Conservation (phyloP, 305 asterid species). For the Fraxinus latifolia region DNA sequence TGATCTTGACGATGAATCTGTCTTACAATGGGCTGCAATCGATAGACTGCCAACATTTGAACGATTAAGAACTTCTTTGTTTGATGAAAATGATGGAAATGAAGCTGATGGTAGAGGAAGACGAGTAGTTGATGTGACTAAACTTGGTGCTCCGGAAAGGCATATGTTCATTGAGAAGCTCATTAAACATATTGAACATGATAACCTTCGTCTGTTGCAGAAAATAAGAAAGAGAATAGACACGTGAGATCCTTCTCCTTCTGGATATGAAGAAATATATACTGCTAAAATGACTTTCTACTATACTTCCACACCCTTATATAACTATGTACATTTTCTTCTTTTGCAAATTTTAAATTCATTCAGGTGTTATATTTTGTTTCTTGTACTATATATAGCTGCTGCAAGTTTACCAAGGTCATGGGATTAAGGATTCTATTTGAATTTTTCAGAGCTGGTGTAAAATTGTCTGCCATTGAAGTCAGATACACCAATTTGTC, state of each 20-base stretch:
- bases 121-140: slow-evolving; percentile 65
- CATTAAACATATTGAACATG: slow-evolving; percentile 69
- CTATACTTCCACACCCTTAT: background rate
- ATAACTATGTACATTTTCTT: background rate
- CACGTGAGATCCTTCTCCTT: slow-evolving; percentile 34
- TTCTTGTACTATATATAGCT: background rate
- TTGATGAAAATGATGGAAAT: slow-evolving; percentile 36
- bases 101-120: slow-evolving; percentile 33
- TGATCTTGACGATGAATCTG: slow-evolving; percentile 40
- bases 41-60: slow-evolving; percentile 62
- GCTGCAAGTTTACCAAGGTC: background rate
- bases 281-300: background rate
- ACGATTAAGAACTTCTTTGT: slow-evolving; percentile 57
- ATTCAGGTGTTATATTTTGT: background rate
- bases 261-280: background rate
- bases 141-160: slow-evolving; percentile 63
- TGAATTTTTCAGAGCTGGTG: slow-evolving; percentile 56
- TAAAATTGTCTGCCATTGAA: slow-evolving; percentile 60
- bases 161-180: slow-evolving; percentile 69
- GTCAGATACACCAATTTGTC: slow-evolving; percentile 53
- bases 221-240: slow-evolving; percentile 68
- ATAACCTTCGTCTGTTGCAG: slow-evolving; percentile 67
- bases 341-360: background rate
- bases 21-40: slow-evolving; percentile 57
- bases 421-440: background rate